phyloP scores from a whole-genome alignment of 306 rosid genomes.

The Ormosia emarginata region DNA sequence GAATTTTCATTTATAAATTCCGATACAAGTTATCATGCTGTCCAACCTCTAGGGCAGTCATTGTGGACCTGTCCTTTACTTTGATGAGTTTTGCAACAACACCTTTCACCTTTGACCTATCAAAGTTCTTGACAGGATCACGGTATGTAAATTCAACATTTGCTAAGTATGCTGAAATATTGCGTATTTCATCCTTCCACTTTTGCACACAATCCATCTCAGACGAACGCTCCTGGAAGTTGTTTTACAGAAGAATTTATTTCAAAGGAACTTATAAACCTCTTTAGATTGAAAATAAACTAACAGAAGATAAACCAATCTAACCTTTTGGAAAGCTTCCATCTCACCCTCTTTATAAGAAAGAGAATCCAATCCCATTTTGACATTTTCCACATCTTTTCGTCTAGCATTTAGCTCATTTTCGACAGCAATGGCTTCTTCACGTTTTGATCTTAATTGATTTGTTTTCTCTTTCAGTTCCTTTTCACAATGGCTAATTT shows the following conservation, averaged over 20 bases:
- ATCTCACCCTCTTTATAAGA: constrained; percentile 77
- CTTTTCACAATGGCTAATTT: constrained; percentile 77
- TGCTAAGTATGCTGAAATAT: constrained; percentile 69
- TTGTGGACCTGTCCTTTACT: constrained; percentile 75
- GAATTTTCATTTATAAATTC: constrained; percentile 1
- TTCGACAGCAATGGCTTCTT: constrained; percentile 81
- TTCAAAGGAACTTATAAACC: background rate
- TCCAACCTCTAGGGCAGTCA: constrained; percentile 96
- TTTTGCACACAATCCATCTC: constrained; percentile 73
- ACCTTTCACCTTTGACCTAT: constrained; percentile 92
- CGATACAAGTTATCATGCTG: background rate
- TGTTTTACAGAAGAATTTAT: constrained; percentile 11
- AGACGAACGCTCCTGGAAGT: constrained; percentile 62
- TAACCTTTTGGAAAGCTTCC: constrained; percentile 84
- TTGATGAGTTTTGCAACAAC: constrained; percentile 90
- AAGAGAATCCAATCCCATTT: constrained; percentile 59
- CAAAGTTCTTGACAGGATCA: constrained; percentile 82
- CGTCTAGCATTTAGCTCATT: constrained; percentile 60
- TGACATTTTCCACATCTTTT: constrained; percentile 63
- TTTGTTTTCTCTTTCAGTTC: constrained; percentile 73
- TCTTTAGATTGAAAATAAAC: constrained; percentile 15
- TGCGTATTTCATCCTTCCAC: constrained; percentile 80
- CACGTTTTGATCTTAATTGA: constrained; percentile 74
- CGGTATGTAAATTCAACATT: constrained; percentile 71
- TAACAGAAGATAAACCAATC: constrained; percentile 23